Percentiles rank a stretch among this genome's conserved stretches.
phyloP scores from a whole-genome alignment of 164 flowering plant species.

The Chimonanthus salicifolius region DNA sequence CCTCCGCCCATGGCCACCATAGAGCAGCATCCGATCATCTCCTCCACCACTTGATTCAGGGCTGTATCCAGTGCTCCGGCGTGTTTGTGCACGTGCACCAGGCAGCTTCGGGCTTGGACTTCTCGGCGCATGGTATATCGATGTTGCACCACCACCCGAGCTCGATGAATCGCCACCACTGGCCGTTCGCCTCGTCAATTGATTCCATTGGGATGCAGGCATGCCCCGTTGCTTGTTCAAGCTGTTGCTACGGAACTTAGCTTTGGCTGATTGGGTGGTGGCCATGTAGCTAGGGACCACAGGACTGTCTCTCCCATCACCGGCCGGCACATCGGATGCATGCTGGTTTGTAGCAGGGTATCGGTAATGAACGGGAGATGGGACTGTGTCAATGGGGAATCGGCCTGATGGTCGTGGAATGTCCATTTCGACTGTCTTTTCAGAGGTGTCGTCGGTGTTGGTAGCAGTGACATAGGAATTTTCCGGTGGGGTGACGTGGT shows the following conservation, averaged over 20 bases:
- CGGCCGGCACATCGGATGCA: background rate
- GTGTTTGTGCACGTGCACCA: conserved; percentile 16
- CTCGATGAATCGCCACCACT: conserved; percentile 61
- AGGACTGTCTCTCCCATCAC: background rate
- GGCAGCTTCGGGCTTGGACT: conserved; percentile 49
- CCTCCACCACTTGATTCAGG: conserved; percentile 36
- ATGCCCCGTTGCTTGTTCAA: conserved; percentile 27
- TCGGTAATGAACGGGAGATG: conserved; percentile 15
- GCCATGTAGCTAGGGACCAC: conserved; percentile 91
- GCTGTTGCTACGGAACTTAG: conserved; percentile 48
- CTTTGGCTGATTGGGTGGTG: conserved; percentile 81
- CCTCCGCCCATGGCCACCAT: conserved; percentile 34
- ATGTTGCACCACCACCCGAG: conserved; percentile 52
- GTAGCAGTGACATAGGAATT: conserved; percentile 30
- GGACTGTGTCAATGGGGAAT: conserved; percentile 14
- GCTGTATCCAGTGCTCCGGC: conserved; percentile 27
- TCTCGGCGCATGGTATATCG: conserved; percentile 28
- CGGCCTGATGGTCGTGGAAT: conserved; percentile 23
- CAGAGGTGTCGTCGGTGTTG: conserved; percentile 59
- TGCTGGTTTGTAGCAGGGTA: background rate
- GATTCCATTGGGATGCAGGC: conserved; percentile 44
- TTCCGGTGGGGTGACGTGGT: conserved; percentile 24
- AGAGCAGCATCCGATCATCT: conserved; percentile 33
- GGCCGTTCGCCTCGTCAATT: conserved; percentile 35
- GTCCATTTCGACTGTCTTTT: conserved; percentile 87